Evolutionary conservation across 805 yeast genomes (phyloP).

Genomic region (Wickerhamiella cacticola): DNA sequence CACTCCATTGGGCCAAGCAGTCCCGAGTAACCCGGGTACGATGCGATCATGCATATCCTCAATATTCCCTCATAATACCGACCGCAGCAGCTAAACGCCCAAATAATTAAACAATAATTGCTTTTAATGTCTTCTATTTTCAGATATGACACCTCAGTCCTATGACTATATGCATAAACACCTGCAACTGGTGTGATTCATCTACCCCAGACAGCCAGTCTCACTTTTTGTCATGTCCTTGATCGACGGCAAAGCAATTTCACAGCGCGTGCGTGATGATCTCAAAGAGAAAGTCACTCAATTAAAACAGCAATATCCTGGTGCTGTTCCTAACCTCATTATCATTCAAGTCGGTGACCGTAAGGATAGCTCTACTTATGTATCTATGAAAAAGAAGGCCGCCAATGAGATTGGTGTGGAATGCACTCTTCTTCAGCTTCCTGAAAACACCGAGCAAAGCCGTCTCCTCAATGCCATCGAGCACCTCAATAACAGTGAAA

Average conservation of each 20-base stretch:
- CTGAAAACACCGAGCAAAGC: conserved; percentile 48
- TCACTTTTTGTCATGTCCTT: conserved; percentile 19
- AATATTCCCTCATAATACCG: too few relatives aligned
- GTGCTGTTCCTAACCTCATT: conserved; percentile 61
- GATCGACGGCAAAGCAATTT: conserved; percentile 57
- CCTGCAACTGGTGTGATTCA: not conserved
- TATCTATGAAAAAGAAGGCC: conserved; percentile 81
- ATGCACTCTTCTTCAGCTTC: conserved; percentile 53
- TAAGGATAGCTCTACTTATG: conserved; percentile 86
- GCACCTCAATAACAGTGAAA: conserved; percentile 55
- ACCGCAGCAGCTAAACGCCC: too few relatives aligned
- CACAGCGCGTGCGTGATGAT: conserved; percentile 39
- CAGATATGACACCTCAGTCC: too few relatives aligned
- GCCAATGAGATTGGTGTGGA: conserved; percentile 70
- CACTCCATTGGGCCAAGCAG: not conserved
- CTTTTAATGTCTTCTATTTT: too few relatives aligned
- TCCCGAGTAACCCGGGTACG: conserved; percentile 2
- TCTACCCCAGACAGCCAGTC: not conserved
- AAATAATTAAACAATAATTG: too few relatives aligned
- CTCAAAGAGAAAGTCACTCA: conserved; percentile 39
- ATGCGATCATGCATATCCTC: not conserved
- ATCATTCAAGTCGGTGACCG: conserved; percentile 84
- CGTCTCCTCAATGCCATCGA: conserved; percentile 46
- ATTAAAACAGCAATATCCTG: conserved; percentile 33
- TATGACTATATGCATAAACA: too few relatives aligned